Evolutionary conservation across 805 yeast species (phyloP), one percentile per base, ranked within the genome.

Genomic region (Kodamaea sagamina): DNA sequence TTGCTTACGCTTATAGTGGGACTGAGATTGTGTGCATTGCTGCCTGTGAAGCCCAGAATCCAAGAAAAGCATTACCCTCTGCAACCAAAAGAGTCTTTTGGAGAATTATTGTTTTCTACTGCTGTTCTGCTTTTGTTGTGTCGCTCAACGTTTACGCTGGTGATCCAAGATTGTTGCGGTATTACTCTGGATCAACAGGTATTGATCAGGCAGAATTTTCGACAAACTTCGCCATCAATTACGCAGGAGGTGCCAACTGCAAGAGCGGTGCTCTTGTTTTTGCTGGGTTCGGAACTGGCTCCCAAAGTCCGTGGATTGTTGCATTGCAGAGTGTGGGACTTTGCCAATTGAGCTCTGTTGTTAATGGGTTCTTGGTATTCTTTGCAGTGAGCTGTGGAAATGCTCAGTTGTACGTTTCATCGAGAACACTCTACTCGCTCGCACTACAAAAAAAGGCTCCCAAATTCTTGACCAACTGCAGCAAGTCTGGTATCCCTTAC

Each of bases 1-100:
- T 89, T 0, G 72, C 88, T 0, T 87, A 83, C 60, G 85, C 95
- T 0, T 87, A 82, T 55, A 79, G 85, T 38, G 95, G 95, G 0
- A 84, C 89, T 1, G 95, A 87, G 52, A 81, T 84, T 59, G 90
- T 88, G 9, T 81, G 86, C 49, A 79, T 86, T 42, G 92, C 93
- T 2, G 89, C 92, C 5, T 86, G 90, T 60, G 96, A 87, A 60
- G 86, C 90, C n/a, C 71, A 82, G 47, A 82, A 85, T 50, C 95
- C 96, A 4, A 70, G 93, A 50, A 79, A 74, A 47, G 81, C 92
- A 0, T 69, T 87, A 12, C 95, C 95, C 1, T 74, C 82, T 8
- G 92, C 93, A 1, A 85, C 90, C 2, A 81, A 74, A 51, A 72
- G 84, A 52, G 87, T 86, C 2, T 85, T 86, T 57, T 83, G 86